phyloP scores from a whole-genome alignment of 805 yeast species.

The Kazachstania psychrophila region DNA sequence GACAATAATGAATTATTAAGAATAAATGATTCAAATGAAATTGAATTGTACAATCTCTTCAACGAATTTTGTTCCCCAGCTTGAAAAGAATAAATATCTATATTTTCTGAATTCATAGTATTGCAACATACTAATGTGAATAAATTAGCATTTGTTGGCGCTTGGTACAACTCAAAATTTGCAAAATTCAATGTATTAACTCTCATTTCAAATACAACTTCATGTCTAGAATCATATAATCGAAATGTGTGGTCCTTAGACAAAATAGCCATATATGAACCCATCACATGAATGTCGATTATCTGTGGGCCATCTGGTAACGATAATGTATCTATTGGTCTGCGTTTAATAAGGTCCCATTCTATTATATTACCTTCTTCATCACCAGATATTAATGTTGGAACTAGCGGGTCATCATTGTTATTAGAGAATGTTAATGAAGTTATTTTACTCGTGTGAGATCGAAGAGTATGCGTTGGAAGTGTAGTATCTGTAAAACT shows the following conservation, averaged over 20 bases:
- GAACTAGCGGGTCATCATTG: constrained; percentile 2
- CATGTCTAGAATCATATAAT: constrained; percentile 6
- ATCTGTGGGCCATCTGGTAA: constrained; percentile 12
- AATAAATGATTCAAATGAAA: constrained; percentile 10
- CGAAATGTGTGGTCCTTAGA: constrained; percentile 23
- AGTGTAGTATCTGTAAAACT: constrained; percentile 3
- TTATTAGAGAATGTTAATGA: not conserved
- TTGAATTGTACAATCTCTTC: constrained; percentile 14
- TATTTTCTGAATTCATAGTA: constrained; percentile 23
- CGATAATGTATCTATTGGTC: constrained; percentile 12
- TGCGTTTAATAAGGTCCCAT: constrained; percentile 26
- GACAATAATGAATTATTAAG: not conserved
- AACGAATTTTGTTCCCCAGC: constrained; percentile 16
- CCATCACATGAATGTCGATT: constrained; percentile 11
- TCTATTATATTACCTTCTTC: constrained; percentile 16
- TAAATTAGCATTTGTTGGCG: not conserved
- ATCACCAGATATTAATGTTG: constrained; percentile 23
- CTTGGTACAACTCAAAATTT: constrained; percentile 13
- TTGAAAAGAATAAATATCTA: constrained; percentile 20
- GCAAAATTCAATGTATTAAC: constrained; percentile 29
- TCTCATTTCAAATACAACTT: constrained; percentile 19
- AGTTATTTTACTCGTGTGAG: constrained; percentile 8
- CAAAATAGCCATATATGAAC: constrained; percentile 11
- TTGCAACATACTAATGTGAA: constrained; percentile 23
- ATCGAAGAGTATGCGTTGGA: constrained; percentile 6